Percentiles rank a stretch among this genome's conserved stretches.
Evolutionary conservation across 345 rosid genomes (phyloP).

Genomic region (Heritiera fomes): DNA sequence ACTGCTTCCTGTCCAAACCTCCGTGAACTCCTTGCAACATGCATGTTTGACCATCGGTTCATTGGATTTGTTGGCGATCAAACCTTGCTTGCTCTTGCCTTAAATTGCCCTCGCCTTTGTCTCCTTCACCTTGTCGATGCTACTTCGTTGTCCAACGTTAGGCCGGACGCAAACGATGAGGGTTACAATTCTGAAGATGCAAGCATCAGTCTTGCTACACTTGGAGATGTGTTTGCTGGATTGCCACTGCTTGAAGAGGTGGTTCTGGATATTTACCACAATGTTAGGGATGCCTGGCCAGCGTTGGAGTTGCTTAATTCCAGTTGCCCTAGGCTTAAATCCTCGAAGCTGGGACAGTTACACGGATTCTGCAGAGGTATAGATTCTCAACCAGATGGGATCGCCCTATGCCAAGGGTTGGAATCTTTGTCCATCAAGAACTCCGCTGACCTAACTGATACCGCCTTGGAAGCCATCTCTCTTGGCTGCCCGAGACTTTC

Average conservation of each 20-base stretch:
- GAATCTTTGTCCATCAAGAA: conserved; percentile 62
- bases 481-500: no score
- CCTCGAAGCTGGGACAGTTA: conserved; percentile 64
- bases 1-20: conserved; percentile 51
- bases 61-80: conserved; percentile 72
- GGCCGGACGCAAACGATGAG: conserved; percentile 51
- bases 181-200: conserved; percentile 58
- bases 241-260: conserved; percentile 63
- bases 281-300: conserved; percentile 57
- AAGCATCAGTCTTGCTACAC: conserved; percentile 32
- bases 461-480: conserved; percentile 42
- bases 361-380: conserved; percentile 66
- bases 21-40: no score
- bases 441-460: conserved; percentile 64
- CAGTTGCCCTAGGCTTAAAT: conserved; percentile 54
- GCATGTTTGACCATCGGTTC: conserved; percentile 60
- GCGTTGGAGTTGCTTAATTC: conserved; percentile 58
- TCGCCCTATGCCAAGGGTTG: conserved; percentile 70
- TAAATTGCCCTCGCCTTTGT: conserved; percentile 62
- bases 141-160: conserved; percentile 39
- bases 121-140: conserved; percentile 57
- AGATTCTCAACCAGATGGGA: conserved; percentile 66
- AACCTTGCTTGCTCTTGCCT: conserved; percentile 60
- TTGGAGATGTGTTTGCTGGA: conserved; percentile 51
- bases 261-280: conserved; percentile 62